These are phyloP conservation scores for Chrysoporthe deuterocubensis DNA, from an alignment of 2,329 filamentous ascomycete species.

Conservation along the genomic window DNA sequence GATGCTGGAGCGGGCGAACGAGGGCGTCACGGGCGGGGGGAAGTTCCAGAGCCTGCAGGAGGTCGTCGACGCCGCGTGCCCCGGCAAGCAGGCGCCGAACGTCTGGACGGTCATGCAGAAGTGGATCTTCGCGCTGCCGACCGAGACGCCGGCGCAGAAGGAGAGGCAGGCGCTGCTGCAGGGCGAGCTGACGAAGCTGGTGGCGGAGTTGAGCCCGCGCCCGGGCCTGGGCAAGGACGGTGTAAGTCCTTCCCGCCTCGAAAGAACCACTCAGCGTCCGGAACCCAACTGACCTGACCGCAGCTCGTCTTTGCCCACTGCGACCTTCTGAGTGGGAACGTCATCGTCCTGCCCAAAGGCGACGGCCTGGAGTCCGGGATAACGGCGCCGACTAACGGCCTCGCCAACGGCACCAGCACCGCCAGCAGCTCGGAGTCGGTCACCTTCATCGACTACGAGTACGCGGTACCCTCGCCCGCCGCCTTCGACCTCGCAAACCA, in stretches of 20 bases:
- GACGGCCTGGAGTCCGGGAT: conserved; percentile 29
- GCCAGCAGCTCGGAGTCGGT: conserved; percentile 56
- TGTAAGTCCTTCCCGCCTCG: conserved; percentile 52
- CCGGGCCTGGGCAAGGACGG: conserved; percentile 76
- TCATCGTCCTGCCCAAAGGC: conserved; percentile 75
- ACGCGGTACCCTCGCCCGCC: conserved; percentile 89
- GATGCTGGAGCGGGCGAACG: conserved; percentile 31
- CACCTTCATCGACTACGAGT: conserved; percentile 98
- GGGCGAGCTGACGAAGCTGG: conserved; percentile 72
- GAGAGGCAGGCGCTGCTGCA: conserved; percentile 71
- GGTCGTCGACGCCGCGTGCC: conserved; percentile 56
- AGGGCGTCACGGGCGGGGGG: conserved; percentile 36
- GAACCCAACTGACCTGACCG: neutral
- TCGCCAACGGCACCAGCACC: conserved; percentile 38
- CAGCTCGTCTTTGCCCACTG: conserved; percentile 93
- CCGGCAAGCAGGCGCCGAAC: conserved; percentile 77
- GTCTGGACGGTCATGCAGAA: conserved; percentile 95
- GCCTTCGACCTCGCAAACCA: conserved; percentile 98
- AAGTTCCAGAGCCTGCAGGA: conserved; percentile 44
- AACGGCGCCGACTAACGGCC: conserved; percentile 27
- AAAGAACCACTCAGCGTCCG: neutral
- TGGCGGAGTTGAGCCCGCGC: conserved; percentile 73
- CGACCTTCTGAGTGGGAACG: conserved; percentile 94
- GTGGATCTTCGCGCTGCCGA: conserved; percentile 88
- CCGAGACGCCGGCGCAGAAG: conserved; percentile 69